Base-by-base conservation (phyloP, 2,329 filamentous ascomycete genomes). In the Elsinoe australis region DNA sequence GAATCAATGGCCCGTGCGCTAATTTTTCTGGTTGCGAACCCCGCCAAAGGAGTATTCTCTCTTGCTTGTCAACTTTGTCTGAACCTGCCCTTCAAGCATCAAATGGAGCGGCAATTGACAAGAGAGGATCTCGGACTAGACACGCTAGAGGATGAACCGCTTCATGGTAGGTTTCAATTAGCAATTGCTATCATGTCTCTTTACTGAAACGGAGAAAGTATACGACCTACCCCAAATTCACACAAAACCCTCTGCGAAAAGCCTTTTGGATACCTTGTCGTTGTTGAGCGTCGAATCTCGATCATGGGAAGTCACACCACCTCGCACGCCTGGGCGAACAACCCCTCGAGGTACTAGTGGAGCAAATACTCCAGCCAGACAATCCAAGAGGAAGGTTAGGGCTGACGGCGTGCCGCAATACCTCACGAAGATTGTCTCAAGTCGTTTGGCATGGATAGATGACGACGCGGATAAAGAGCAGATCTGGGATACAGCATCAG, bases 201-300 rank as follows among this genome's bases (percentile, higher is more conserved):
- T n/a, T n/a, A n/a, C n/a, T n/a, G n/a, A n/a, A n/a, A n/a, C n/a
- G n/a, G n/a, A n/a, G 18, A 7, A 59, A 82, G 80, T 80, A 50
- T 70, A 83, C 50, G 85, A 90, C 60, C 77, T 95, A 19, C 87
- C 88, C n/a, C 85, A 88, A 59, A 74, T 90, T 53, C 87, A 88
- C 74, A 78, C 83, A 58, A 83, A 79, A 59, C 89, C 89, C 5
- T 71, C 79, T 15, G 81, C 78, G 51, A 67, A 71, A 24, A 71
- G 75, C 3, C 73, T 95, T 36, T 66, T 87, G 42, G 67, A 72
- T 19, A 78, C 79, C 19, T 76, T 95, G n/a, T 67, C 76, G 26
- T 68, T 78, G 21, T 74, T 95, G 28, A 75, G 78, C 51, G 68
- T 83, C 28, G 74, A 79, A 48, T 85, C 85, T 17, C 78, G 77